Evolutionary conservation across 352 stramenopile genomes (phyloP).

Genomic region (Globisporangium echinulatum): DNA sequence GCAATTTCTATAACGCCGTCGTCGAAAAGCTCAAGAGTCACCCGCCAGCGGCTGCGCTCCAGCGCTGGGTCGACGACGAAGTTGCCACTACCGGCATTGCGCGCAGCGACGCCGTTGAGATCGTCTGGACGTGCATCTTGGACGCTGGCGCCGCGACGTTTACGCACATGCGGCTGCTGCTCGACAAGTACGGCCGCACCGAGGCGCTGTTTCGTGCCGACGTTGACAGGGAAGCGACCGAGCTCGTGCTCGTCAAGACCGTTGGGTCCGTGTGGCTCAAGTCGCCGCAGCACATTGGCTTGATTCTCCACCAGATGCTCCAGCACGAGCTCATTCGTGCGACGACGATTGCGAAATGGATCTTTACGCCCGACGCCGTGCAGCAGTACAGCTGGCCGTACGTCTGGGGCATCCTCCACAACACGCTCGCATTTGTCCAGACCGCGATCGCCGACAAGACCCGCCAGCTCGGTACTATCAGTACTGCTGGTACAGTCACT

Average conservation of each 20-base stretch:
- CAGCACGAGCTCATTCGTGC: constrained; percentile 56
- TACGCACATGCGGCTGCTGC: constrained; percentile 71
- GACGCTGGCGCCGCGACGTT: constrained; percentile 76
- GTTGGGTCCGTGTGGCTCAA: constrained; percentile 73
- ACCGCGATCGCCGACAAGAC: constrained; percentile 29
- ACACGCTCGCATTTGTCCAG: constrained; percentile 57
- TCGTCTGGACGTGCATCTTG: constrained; percentile 72
- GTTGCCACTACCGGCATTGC: constrained; percentile 34
- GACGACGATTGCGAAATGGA: constrained; percentile 71
- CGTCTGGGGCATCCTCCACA: constrained; percentile 76
- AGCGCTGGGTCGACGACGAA: constrained; percentile 59
- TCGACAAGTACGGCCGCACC: constrained; percentile 71
- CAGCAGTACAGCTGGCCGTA: constrained; percentile 88
- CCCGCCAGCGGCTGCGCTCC: constrained; percentile 37
- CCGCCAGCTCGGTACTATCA: constrained; percentile 18
- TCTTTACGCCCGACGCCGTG: constrained; percentile 72
- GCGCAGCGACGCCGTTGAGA: constrained; percentile 44
- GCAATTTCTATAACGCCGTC: constrained; percentile 51
- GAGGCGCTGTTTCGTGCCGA: constrained; percentile 40
- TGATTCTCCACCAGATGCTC: constrained; percentile 80
- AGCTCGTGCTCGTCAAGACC: constrained; percentile 61
- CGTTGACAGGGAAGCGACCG: constrained; percentile 14
- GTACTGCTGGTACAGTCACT: not conserved
- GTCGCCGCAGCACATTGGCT: constrained; percentile 74
- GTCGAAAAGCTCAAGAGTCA: constrained; percentile 68